A percentile compares a stretch with the other conserved stretches of the same genome.
phyloP scores from a whole-genome alignment of 257 asterid species.

The Mitragyna speciosa region DNA sequence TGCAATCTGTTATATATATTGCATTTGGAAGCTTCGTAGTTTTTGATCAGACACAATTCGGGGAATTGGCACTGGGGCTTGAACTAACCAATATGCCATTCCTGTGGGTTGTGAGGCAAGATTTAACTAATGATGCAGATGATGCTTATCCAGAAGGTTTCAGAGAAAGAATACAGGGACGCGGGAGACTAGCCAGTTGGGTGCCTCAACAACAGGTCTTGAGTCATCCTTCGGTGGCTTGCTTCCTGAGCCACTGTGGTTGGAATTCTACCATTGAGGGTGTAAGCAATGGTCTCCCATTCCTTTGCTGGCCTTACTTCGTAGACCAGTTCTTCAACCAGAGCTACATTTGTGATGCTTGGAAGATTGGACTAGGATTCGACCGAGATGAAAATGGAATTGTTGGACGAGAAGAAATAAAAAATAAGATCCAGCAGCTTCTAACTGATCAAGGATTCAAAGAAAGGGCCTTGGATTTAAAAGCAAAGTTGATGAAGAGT shows the following conservation, averaged over 20 bases:
- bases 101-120: constrained; percentile 57
- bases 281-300: constrained; percentile 50
- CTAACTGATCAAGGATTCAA: constrained; percentile 27
- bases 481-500: constrained; percentile 21
- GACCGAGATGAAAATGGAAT: constrained; percentile 28
- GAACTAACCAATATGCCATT: constrained; percentile 44
- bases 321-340: constrained; percentile 50
- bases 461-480: constrained; percentile 36
- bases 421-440: constrained; percentile 38
- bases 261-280: constrained; percentile 60
- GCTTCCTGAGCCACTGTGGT: constrained; percentile 63
- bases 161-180: constrained; percentile 26
- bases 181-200: constrained; percentile 46
- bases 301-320: constrained; percentile 63
- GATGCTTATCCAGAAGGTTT: constrained; percentile 47
- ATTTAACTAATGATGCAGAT: not conserved
- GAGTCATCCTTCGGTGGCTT: constrained; percentile 52
- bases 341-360: constrained; percentile 48
- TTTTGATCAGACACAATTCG: constrained; percentile 44
- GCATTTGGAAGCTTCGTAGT: constrained; percentile 62
- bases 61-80: constrained; percentile 55
- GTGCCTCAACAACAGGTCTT: constrained; percentile 51
- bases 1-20: constrained; percentile 41
- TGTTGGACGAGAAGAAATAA: constrained; percentile 26
- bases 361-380: constrained; percentile 40